Evolutionary conservation across 2,329 filamentous ascomycete species (phyloP), one percentile per base, ranked within the genome.

Genomic region (Cadophora malorum): DNA sequence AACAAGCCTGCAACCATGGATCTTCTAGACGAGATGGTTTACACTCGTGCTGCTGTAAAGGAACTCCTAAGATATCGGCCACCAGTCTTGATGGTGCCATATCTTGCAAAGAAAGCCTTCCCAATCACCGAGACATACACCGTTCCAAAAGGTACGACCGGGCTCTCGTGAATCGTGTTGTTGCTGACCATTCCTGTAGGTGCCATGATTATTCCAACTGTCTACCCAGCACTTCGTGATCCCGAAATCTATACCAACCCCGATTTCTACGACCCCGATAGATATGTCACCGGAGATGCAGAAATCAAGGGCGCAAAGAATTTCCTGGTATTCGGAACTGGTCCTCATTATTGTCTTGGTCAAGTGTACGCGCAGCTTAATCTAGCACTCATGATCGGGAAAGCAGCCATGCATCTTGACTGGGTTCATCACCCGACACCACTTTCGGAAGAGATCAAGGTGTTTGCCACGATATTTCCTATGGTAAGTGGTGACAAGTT

Each of bases 401-500:
- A 96, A 86, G 94, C 94, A 9, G 91, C 92, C 72, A 85, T 97
- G 79, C 84, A 90, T 78, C 84, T 98, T 73, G 89, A 98, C 80
- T 98, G 95, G 95, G 87, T 90, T 79, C 96, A 99, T 80, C 89
- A 93, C 78, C 82, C 93, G 21, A 98, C 96, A 12, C 88, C 91
- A 0, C 77, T 84, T 68, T 97, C 93, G 0, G 96, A 99, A 82
- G 90, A 97, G 80, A 98, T 99, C 81, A 95, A 97, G 84, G 95
- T 98, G 73, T 99, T 98, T 82, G 96, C 96, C 50, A 97, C 94
- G 33, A 97, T 99, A 75, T 99, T 99, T 86, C 96, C 96, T 66
- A 91, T 91, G 91, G 94, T 96, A 82, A 80, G 90, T 45, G 16
- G 28, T 45, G 82, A 66, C 65, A 70, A 38, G 52, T 65, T 4